Conservation (phyloP, 2,329 filamentous ascomycete species). For the Exophiala sp. region DNA sequence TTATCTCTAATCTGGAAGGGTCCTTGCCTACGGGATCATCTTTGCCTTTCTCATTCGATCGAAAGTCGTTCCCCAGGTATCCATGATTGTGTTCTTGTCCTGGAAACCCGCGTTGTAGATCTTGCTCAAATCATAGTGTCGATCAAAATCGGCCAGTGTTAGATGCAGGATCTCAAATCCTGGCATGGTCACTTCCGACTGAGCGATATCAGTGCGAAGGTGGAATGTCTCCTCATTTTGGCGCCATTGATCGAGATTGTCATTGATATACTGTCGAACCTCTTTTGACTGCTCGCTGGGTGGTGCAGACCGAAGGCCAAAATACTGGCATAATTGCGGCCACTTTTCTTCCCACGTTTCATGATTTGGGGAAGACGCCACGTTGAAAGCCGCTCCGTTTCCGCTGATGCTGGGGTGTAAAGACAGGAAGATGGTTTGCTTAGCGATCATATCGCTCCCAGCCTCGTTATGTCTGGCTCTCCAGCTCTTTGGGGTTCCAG, state of each 20-base stretch:
- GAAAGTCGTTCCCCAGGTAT: slow-evolving; percentile 5
- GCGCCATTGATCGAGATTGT: slow-evolving; percentile 6
- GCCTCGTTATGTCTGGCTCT: slow-evolving; percentile 29
- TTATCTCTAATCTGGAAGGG: too few species aligned
- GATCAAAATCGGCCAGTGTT: slow-evolving; percentile 10
- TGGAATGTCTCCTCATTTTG: slow-evolving; percentile 6
- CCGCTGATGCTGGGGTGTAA: slow-evolving; percentile 27
- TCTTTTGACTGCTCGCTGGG: background rate
- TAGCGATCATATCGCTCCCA: slow-evolving; percentile 30
- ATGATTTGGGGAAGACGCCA: slow-evolving; percentile 25
- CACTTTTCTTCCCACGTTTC: slow-evolving; percentile 10
- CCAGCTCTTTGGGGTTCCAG: slow-evolving; percentile 27
- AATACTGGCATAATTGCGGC: slow-evolving; percentile 11
- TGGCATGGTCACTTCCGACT: slow-evolving; percentile 7
- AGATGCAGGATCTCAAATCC: slow-evolving; percentile 14
- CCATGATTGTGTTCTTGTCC: slow-evolving; percentile 6
- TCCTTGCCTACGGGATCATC: slow-evolving; percentile 11
- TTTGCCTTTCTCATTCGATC: slow-evolving; percentile 11
- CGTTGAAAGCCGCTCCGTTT: slow-evolving; percentile 29
- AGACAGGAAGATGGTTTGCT: slow-evolving; percentile 32
- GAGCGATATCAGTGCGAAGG: slow-evolving; percentile 7
- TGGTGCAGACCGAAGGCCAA: slow-evolving; percentile 3
- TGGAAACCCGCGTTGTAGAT: slow-evolving; percentile 8
- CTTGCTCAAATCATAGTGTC: slow-evolving; percentile 14
- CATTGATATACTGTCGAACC: slow-evolving; percentile 14